Conservation (phyloP, 208 protist genomes). For the Acanthamoeba triangularis region DNA sequence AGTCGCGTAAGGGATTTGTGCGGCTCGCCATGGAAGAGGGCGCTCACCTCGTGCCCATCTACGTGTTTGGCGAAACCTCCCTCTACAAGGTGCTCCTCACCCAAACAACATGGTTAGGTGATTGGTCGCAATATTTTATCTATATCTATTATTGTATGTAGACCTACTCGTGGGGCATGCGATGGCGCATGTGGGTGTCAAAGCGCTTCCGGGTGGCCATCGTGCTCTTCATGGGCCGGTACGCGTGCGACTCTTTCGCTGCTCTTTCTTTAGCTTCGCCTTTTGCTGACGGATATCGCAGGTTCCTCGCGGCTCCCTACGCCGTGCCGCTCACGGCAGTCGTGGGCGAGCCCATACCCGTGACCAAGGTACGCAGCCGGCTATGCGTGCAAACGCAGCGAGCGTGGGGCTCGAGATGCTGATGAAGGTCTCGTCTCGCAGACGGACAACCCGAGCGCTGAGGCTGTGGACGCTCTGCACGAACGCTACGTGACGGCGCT, state of each 20-base stretch:
- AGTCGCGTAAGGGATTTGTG: conserved; percentile 41
- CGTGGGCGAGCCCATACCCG: conserved; percentile 13
- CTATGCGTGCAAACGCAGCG: too few relatives aligned
- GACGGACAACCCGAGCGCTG: conserved; percentile 34
- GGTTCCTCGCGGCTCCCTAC: conserved; percentile 30
- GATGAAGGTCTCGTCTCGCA: too few relatives aligned
- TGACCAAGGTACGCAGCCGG: neutral
- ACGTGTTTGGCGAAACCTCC: conserved; percentile 63
- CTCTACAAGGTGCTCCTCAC: too few relatives aligned
- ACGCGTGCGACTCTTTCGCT: too few relatives aligned
- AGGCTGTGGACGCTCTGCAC: neutral
- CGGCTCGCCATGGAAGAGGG: conserved; percentile 38
- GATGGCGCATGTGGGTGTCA: conserved; percentile 24
- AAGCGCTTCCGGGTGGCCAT: conserved; percentile 30
- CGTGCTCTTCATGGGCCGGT: conserved; percentile 14
- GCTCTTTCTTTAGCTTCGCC: too few relatives aligned
- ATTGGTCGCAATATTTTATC: too few relatives aligned
- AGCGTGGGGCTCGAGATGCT: too few relatives aligned
- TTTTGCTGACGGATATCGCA: too few relatives aligned
- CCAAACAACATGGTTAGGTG: too few relatives aligned
- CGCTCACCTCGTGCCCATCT: conserved; percentile 11
- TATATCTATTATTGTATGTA: too few relatives aligned
- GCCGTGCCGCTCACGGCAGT: conserved; percentile 40
- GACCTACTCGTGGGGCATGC: conserved; percentile 29
- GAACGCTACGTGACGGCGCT: neutral